A percentile compares a stretch with the other conserved stretches of the same genome.
phyloP scores from a whole-genome alignment of 2,329 filamentous ascomycete species.

The Thelonectria discophora region DNA sequence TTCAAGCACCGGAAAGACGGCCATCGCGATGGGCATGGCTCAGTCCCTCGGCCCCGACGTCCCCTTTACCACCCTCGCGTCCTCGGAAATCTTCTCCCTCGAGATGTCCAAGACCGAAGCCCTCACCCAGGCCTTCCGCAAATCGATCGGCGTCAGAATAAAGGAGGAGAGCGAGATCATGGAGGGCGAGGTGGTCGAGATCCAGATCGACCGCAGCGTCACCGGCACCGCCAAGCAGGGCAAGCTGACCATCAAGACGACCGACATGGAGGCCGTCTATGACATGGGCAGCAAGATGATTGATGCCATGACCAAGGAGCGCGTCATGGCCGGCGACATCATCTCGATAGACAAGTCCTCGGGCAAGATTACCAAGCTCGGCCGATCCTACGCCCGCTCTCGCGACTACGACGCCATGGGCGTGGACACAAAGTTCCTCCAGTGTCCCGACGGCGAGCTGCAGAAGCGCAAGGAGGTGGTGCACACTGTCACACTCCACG shows the following conservation, averaged over 20 bases:
- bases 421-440: conserved; percentile 96
- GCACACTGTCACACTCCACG: conserved; percentile 95
- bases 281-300: conserved; percentile 99
- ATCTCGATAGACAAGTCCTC: conserved; percentile 99
- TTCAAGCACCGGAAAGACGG: conserved; percentile 91
- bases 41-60: conserved; percentile 94
- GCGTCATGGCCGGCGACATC: conserved; percentile 97
- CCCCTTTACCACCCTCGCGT: conserved; percentile 94
- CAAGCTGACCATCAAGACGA: conserved; percentile 99
- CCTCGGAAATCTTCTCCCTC: conserved; percentile 96
- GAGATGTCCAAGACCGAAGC: conserved; percentile 99
- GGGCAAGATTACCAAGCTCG: conserved; percentile 96
- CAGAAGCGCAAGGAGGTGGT: conserved; percentile 97
- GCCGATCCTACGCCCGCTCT: conserved; percentile 91
- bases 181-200: conserved; percentile 98
- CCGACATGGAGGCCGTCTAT: conserved; percentile 99
- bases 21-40: conserved; percentile 98
- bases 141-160: conserved; percentile 97
- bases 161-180: conserved; percentile 99
- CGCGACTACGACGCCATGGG: conserved; percentile 99
- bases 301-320: conserved; percentile 98
- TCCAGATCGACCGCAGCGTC: conserved; percentile 96
- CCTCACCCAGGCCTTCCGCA: conserved; percentile 97
- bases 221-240: conserved; percentile 98
- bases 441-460: conserved; percentile 96